Base-by-base conservation (phyloP, 2,329 filamentous ascomycete genomes). In the Dothistroma pini region DNA sequence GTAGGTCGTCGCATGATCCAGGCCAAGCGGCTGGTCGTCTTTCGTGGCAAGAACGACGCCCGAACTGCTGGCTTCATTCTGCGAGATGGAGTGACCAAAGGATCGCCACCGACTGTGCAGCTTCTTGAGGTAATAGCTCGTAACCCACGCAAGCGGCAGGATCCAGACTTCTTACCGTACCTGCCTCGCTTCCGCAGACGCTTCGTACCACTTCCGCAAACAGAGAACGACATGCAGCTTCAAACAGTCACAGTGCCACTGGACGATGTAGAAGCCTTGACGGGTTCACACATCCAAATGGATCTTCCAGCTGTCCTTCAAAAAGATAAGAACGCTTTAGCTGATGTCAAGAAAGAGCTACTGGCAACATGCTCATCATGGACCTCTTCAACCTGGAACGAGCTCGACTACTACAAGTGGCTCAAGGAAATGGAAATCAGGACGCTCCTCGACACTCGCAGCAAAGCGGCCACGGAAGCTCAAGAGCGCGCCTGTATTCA, bases 111-210 rank as follows among this genome's bases (percentile, higher is more conserved):
- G 1, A 88, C 83, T 8, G 77, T 97, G 14, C 89, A 91, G 68
- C 84, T 96, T 1, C 83, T 95, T 50, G 91, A 95, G 70, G 86
- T 97, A 64, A 87, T 84, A 29, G 59, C 54, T 50, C 62, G 87
- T 1, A 79, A 86, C 44, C 83, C 89, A 59, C 83, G 86, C 59
- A 84, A 86, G 59, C 85, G 91, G 41, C 87, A 93, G 69, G 85
- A 89, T 16, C 90, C 88, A n/a, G 93, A 97, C 71, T 81, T 96
- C 38, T 80, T 99, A 11, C 93, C 95, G 0, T 97, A 93, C 71
- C 77, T 96, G 1, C 84, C 89, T 4, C 78, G 79, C 0, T 91
- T 95, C 73, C 84, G 89, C 14, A 80, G 81, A 48, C 79, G 87
- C 51, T 86, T 96, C 67, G 84, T 87, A 11, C 80, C 83, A 12